Evolutionary conservation across 2,329 filamentous ascomycete species (phyloP), one percentile per base, ranked within the genome.

Genomic region (Dactylellina leptospora): DNA sequence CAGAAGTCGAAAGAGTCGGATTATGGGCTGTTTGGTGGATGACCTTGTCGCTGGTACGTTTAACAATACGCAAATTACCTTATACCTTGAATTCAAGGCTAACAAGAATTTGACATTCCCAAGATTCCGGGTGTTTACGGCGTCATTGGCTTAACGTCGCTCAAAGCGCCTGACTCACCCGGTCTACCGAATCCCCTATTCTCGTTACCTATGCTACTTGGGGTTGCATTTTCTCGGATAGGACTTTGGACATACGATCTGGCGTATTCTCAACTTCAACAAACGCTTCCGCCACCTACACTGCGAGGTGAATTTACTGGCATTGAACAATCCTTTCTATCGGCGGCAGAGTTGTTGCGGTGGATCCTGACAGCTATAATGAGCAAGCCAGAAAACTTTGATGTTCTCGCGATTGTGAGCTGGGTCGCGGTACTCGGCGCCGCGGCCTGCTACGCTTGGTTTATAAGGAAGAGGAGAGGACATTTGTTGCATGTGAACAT

Each of bases 181-280:
- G 47, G 53, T 13, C 48, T 69, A 36, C 78, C 72, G 44, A 74
- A 38, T 60, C 68, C 75, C 3, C 75, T 64, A 54, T 78, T 75
- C 73, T 79, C 78, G 45, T 54, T 81, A 8, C 69, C 79, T 0
- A 74, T 82, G 33, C 81, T 82, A 74, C 74, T 78, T 4, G 81
- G 81, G 69, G 78, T 82, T 28, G 80, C 81, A 0, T 74, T 80
- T 45, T 82, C 81, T 16, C 80, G 81, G 16, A 79, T 82, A 38
- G 81, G 81, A 4, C n/a, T 72, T 13, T 72, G 81, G 81, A 78
- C 81, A 42, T 82, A 79, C 75, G 81, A 82, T 74, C 78, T 82
- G 6, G 81, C 80, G 2, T 82, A 81, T 6, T 81, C 82, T 72
- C 81, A 82, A 70, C 75, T 82, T 73, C 86, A 75, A 74, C 81